Conservation (phyloP, 257 asterid species). For the Voacanga thouarsii region DNA sequence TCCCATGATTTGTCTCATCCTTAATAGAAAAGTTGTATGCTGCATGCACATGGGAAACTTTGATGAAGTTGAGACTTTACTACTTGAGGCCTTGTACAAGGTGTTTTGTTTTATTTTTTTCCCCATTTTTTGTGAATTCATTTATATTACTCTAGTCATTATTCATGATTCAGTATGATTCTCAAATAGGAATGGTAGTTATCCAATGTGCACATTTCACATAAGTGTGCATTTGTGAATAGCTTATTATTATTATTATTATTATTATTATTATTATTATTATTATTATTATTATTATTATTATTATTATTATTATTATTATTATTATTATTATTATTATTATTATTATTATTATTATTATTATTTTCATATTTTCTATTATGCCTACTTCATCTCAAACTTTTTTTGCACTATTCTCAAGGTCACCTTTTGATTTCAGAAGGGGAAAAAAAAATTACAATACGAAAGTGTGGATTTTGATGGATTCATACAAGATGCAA, state of each 20-base stretch:
- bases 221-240: neutral
- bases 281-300: no score
- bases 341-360: no score
- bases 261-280: no score
- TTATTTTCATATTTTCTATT: neutral
- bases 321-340: no score
- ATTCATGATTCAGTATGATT: neutral
- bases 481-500: conserved; percentile 65
- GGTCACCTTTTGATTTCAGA: neutral
- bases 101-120: conserved; percentile 22
- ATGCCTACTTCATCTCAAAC: neutral
- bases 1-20: conserved; percentile 75
- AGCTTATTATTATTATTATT: no score
- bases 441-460: neutral
- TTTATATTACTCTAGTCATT: neutral
- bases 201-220: neutral
- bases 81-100: conserved; percentile 95
- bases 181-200: neutral
- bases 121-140: neutral
- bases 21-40: conserved; percentile 95
- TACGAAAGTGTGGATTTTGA: conserved; percentile 5
- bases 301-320: no score
- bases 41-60: conserved; percentile 98
- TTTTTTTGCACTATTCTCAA: neutral
- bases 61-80: conserved; percentile 78